Evolutionary conservation across 805 yeast species (phyloP).

Genomic region (Kurtzmaniella cleridarum): DNA sequence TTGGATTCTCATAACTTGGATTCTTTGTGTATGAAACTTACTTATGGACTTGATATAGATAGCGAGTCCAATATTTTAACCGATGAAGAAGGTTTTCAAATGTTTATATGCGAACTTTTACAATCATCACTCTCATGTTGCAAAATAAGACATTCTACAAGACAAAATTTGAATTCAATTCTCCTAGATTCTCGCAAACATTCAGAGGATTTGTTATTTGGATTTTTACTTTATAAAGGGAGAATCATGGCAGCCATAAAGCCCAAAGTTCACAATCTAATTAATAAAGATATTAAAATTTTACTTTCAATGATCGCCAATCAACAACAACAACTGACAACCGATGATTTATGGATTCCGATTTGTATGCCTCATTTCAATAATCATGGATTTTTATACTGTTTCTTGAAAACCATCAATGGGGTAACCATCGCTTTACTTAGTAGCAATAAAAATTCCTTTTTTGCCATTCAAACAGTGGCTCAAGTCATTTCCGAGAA

Average conservation of each 20-base stretch:
- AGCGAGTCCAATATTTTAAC: constrained; percentile 1
- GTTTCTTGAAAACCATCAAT: constrained; percentile 51
- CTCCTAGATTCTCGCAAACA: constrained; percentile 31
- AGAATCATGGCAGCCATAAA: constrained; percentile 63
- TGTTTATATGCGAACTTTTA: constrained; percentile 24
- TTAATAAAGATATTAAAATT: constrained; percentile 76
- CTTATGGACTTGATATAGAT: constrained; percentile 24
- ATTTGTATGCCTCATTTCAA: constrained; percentile 89
- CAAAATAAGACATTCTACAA: constrained; percentile 49
- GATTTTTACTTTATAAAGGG: constrained; percentile 63
- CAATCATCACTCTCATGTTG: constrained; percentile 24
- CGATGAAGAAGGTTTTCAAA: constrained; percentile 15
- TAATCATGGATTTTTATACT: constrained; percentile 78
- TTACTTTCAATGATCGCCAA: constrained; percentile 66
- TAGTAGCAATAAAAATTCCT: constrained; percentile 71
- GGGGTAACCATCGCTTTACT: constrained; percentile 41
- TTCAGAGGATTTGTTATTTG: constrained; percentile 59
- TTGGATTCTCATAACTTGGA: constrained; percentile 71
- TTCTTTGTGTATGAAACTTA: constrained; percentile 39
- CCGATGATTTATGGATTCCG: constrained; percentile 89
- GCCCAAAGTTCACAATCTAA: constrained; percentile 72
- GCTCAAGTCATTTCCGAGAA: constrained; percentile 45
- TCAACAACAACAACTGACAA: constrained; percentile 37
- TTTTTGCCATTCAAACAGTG: constrained; percentile 65
- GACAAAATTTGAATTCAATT: constrained; percentile 54